Base-by-base conservation (phyloP, 148 eudicot genomes). In the Rhododendron williamsianum region DNA sequence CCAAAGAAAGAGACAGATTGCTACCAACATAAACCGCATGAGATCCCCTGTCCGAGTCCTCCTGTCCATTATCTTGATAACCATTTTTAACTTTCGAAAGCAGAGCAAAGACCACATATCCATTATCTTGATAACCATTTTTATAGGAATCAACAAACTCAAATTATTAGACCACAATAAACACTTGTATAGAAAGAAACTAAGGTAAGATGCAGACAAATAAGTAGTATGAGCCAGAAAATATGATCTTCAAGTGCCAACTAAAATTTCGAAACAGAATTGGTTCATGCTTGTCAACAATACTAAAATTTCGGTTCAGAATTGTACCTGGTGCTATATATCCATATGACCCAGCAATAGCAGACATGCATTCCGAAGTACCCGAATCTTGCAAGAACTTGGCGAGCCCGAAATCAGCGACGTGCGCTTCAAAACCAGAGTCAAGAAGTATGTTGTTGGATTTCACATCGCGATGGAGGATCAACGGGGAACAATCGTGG, bases 371-470 rank as follows among this genome's bases (percentile, higher is more conserved):
- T 73, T 95, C 97, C 0, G 98, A 95, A 8, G 95, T 91, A 51
- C 98, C 99, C 6, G 98, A 95, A 87, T 96, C 99, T 69, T 95
- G 97, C 93, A 96, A 92, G 90, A 96, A 96, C 91, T 96, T 96
- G 35, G 99, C 99, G 12, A 96, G 96, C 35, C 99, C 99, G 69
- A 96, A 96, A 93, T 96, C 99, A 58, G 99, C 99, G 58, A 96
- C 99, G 84, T 95, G 99, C 74, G 99, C 99, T 85, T 96, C 99
- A 86, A 92, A 95, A 88, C 85, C 89, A 7, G 94, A 87, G 83
- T 96, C 98, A 83, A 96, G 83, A 46, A 96, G 92, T 45, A 96
- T 96, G 86, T 96, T 96, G 83, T 95, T 96, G 8, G 98, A 95
- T 89, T 96, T 96, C 54, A 96, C 98, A 90, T 96, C 99, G 5